phyloP scores from a whole-genome alignment of 305 asterid species.

The Fraxinus baroniana region DNA sequence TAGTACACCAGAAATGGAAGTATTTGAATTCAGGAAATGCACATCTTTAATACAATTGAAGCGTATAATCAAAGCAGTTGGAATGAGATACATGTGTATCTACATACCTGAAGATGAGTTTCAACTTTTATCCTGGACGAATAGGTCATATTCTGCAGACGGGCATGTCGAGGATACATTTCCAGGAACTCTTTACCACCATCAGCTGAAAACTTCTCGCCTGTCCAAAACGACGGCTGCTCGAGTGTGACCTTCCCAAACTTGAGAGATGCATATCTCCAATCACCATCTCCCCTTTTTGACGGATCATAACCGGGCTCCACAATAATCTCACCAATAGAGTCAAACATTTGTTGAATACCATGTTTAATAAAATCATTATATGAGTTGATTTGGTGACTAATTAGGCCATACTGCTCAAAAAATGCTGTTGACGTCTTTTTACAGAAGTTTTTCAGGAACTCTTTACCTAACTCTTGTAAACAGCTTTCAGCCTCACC shows the following conservation, averaged over 20 bases:
- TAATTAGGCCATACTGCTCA: constrained; percentile 70
- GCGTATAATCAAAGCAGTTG: constrained; percentile 4
- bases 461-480: constrained; percentile 42
- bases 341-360: constrained; percentile 69
- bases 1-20: constrained; percentile 8
- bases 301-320: constrained; percentile 89
- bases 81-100: not conserved
- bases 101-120: constrained; percentile 58
- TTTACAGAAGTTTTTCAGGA: constrained; percentile 53
- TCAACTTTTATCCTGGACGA: constrained; percentile 67
- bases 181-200: constrained; percentile 46
- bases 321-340: constrained; percentile 67
- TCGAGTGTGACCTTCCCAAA: constrained; percentile 81
- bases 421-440: constrained; percentile 71
- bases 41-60: constrained; percentile 9
- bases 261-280: constrained; percentile 71
- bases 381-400: constrained; percentile 86
- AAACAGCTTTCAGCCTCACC: constrained; percentile 47
- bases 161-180: constrained; percentile 81
- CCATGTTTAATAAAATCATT: constrained; percentile 73
- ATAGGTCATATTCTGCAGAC: constrained; percentile 90
- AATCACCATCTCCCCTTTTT: constrained; percentile 73
- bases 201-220: constrained; percentile 57
- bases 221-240: constrained; percentile 55
- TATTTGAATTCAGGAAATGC: not conserved